phyloP scores from a whole-genome alignment of 1,284 basidiomycete species.

The Salmacisia buchloeana region DNA sequence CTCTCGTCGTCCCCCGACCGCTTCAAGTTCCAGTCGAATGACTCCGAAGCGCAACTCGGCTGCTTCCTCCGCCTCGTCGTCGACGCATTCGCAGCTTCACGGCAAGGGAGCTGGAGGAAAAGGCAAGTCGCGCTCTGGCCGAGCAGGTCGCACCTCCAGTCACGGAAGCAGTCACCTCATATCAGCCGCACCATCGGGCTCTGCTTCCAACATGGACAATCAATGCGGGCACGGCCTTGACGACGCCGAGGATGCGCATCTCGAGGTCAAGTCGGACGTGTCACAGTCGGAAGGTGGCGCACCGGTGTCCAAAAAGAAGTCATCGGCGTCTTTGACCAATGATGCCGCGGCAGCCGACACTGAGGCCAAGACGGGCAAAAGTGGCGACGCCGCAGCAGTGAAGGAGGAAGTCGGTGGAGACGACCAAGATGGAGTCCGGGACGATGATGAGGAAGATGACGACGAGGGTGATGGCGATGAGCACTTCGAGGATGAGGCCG shows the following conservation, averaged over 20 bases:
- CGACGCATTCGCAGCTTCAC: not conserved
- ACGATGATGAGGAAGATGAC: slow-evolving; percentile 21
- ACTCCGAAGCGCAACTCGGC: slow-evolving; percentile 4
- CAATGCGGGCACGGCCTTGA: not conserved
- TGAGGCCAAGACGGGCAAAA: not conserved
- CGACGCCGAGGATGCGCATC: not conserved
- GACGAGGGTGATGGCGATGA: slow-evolving; percentile 25
- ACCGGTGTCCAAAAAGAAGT: not conserved
- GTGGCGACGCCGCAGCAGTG: slow-evolving; percentile 15
- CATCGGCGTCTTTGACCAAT: not conserved
- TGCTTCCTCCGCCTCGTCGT: not conserved
- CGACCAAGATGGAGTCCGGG: slow-evolving; percentile 18
- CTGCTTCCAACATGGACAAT: not conserved
- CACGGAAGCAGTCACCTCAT: not conserved
- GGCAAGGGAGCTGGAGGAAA: too few species aligned
- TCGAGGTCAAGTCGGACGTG: not conserved
- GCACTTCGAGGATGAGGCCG: slow-evolving; percentile 21
- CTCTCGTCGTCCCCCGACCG: not conserved
- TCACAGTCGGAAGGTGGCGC: not conserved
- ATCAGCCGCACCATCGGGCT: not conserved
- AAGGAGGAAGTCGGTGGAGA: slow-evolving; percentile 18
- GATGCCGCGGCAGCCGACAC: not conserved
- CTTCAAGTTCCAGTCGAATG: not conserved
- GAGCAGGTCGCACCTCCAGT: not conserved
- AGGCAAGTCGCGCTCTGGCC: not conserved